These are phyloP conservation scores for Skeletonema marinoi DNA, from an alignment of 108 stramenopile genomes.

Conservation along the genomic window DNA sequence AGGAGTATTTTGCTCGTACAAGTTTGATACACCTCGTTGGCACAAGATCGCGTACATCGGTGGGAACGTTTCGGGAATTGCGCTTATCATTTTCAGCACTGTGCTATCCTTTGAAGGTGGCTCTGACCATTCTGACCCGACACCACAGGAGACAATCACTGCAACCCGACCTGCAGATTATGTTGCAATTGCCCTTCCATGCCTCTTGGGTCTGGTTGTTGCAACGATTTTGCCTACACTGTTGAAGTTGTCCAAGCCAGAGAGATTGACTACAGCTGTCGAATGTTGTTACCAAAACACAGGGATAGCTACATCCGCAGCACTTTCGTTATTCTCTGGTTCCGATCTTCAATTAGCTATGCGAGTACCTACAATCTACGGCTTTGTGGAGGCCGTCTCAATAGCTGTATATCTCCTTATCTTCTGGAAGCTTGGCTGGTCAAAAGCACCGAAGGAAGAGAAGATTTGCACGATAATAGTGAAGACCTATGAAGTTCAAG, in stretches of 20 bases:
- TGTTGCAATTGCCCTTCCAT: slow-evolving; percentile 25
- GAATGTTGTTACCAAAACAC: slow-evolving; percentile 49
- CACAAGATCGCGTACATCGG: slow-evolving; percentile 22
- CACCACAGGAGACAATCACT: slow-evolving; percentile 9
- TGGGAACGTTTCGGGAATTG: slow-evolving; percentile 25
- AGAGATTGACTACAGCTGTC: slow-evolving; percentile 25
- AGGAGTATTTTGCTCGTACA: slow-evolving; percentile 22
- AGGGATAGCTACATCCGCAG: slow-evolving; percentile 42
- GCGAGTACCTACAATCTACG: slow-evolving; percentile 35
- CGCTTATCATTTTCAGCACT: slow-evolving; percentile 29
- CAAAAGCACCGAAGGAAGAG: slow-evolving; percentile 44
- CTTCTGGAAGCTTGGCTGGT: slow-evolving; percentile 43
- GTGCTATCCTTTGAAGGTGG: slow-evolving; percentile 14
- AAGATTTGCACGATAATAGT: slow-evolving; percentile 35
- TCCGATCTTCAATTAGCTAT: slow-evolving; percentile 20
- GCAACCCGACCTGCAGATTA: neutral
- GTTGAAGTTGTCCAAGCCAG: slow-evolving; percentile 13
- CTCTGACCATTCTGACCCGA: neutral
- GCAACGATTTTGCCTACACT: slow-evolving; percentile 13
- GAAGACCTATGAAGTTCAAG: slow-evolving; percentile 37
- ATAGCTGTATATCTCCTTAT: slow-evolving; percentile 28
- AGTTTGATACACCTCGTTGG: slow-evolving; percentile 28
- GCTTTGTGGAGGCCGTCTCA: slow-evolving; percentile 20
- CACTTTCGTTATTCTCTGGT: slow-evolving; percentile 26
- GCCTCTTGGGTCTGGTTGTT: slow-evolving; percentile 13